Evolutionary conservation across 371 early-diverging fungal species (phyloP).

Genomic region (Hamiltosporidium magnivora): DNA sequence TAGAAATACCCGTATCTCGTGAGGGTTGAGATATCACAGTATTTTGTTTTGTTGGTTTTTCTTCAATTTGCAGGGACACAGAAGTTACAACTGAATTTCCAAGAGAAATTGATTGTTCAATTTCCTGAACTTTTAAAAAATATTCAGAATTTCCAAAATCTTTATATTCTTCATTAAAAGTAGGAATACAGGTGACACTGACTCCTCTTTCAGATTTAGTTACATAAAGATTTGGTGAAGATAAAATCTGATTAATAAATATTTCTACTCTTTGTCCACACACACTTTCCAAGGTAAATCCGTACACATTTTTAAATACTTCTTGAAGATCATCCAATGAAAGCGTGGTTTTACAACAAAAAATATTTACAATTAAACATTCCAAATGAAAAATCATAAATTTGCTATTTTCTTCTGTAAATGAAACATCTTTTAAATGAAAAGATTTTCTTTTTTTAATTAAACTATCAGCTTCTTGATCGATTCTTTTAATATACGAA

Average conservation of each 20-base stretch:
- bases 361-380: neutral
- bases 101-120: neutral
- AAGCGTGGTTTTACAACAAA: neutral
- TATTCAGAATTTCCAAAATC: neutral
- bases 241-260: neutral
- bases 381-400: neutral
- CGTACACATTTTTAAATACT: neutral
- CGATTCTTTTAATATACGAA: neutral
- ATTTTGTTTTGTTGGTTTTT: no score
- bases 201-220: neutral
- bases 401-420: no score
- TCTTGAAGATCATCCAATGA: neutral
- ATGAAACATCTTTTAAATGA: neutral
- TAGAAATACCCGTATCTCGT: no score
- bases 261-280: neutral
- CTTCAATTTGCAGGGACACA: neutral
- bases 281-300: neutral
- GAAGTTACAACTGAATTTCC: neutral
- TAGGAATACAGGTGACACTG: neutral
- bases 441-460: constrained; percentile 1
- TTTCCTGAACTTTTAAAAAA: neutral
- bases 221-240: constrained; percentile 1
- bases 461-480: neutral
- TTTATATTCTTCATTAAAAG: neutral
- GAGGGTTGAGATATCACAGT: no score